Evolutionary conservation across 2,329 filamentous ascomycete species (phyloP), one percentile per base, ranked within the genome.

Genomic region (Alternaria rosae): DNA sequence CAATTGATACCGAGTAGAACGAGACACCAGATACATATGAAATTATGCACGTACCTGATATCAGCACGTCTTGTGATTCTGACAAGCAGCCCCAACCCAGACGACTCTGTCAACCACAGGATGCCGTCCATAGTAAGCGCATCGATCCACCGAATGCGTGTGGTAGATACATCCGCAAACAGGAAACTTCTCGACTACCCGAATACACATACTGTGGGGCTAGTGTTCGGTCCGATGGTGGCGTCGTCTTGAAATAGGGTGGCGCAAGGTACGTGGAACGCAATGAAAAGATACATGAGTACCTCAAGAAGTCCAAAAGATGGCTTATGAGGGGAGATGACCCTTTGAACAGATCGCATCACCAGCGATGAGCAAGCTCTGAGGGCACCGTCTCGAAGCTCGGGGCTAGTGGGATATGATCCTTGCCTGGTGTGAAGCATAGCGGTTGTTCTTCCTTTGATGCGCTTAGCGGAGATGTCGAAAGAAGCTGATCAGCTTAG

Each of bases 81-180:
- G 65, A 54, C 76, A 78, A 13, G 69, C 62, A 6, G 70, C 70
- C 8, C 76, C 76, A 17, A 78, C 76, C 57, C 73, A 73, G 32
- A 78, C 62, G 23, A 76, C 45, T 43, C 69, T 74, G 42, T 78
- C 75, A 11, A 69, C 67, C 7, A 77, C 72, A 6, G 65, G 21
- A 62, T 78, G 76, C 11, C 72, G 72, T 50, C 76, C 76, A 57
- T 72, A 72, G 30, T 67, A 73, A 6, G 74, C 65, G 54, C 78
- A 79, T 20, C 71, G 69, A 47, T 79, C 76, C n/a, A 79, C 71
- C 5, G 73, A 72, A 57, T 79, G 77, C 11, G 73, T 66, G 54
- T 78, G 72, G 57, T 79, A 79, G 23, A 71, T 68, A 63, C 77
- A 79, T 23, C 76, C 76, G 52, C 78, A 79, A n/a, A 73, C 75